phyloP scores from a whole-genome alignment of 768 basidiomycete species.

The Mycena vitilis region DNA sequence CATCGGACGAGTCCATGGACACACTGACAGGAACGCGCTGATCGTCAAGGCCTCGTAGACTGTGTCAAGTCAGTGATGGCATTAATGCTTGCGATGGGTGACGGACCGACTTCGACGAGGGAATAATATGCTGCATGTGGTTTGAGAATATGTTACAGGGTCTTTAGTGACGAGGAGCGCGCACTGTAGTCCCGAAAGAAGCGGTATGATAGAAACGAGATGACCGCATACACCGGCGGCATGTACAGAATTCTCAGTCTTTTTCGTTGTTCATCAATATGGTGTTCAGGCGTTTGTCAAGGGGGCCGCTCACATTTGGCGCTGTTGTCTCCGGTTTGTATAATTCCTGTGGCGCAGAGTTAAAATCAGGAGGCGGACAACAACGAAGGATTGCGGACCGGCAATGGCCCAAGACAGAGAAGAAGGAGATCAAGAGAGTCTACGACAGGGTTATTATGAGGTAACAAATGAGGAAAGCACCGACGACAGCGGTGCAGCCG shows the following conservation, averaged over 20 bases:
- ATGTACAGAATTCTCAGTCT: constrained; percentile 87
- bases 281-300: background rate
- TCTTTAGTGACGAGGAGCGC: constrained; percentile 28
- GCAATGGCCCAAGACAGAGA: constrained; percentile 71
- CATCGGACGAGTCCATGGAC: constrained; percentile 8
- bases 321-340: constrained; percentile 76
- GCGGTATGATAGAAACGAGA: constrained; percentile 89
- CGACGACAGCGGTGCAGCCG: constrained; percentile 60
- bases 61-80: constrained; percentile 41
- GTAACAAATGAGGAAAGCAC: constrained; percentile 37
- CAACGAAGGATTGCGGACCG: constrained; percentile 55
- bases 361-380: background rate
- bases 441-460: constrained; percentile 39
- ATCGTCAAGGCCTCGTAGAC: constrained; percentile 85
- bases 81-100: constrained; percentile 15
- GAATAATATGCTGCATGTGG: constrained; percentile 49
- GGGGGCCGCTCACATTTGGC: constrained; percentile 73
- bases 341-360: constrained; percentile 68
- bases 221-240: constrained; percentile 84
- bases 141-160: background rate
- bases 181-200: constrained; percentile 82
- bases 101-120: constrained; percentile 56
- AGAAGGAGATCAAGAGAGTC: constrained; percentile 70
- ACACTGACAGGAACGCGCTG: constrained; percentile 84
- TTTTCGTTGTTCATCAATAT: too few relatives aligned